phyloP scores from a whole-genome alignment of 2,329 filamentous ascomycete genomes.

The Curvularia hawaiiensis region DNA sequence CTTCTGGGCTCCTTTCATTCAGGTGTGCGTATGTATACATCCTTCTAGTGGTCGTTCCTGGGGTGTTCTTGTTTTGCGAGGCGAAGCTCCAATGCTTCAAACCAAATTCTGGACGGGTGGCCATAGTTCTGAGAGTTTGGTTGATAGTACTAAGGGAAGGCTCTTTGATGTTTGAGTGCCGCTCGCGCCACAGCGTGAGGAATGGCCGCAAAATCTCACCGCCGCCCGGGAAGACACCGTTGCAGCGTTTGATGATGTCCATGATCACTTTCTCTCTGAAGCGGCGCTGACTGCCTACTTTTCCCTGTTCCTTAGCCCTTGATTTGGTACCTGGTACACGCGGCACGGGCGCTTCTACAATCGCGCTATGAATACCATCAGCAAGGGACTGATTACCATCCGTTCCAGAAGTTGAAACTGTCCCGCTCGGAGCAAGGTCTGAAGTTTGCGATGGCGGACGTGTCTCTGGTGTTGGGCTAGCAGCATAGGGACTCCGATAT shows the following conservation, averaged over 20 bases:
- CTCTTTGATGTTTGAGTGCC: conserved; percentile 40
- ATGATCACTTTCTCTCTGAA: conserved; percentile 54
- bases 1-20: conserved; percentile 50
- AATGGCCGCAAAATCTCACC: conserved; percentile 62
- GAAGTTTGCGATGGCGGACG: not conserved
- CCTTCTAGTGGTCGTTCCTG: conserved; percentile 52
- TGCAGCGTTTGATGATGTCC: conserved; percentile 59
- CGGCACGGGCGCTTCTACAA: conserved; percentile 10
- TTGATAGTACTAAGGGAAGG: conserved; percentile 61
- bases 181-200: conserved; percentile 58
- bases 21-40: conserved; percentile 57
- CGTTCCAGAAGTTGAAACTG: not conserved
- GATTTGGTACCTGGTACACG: conserved; percentile 12
- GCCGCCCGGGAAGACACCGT: conserved; percentile 61
- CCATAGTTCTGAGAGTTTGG: conserved; percentile 55
- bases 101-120: conserved; percentile 52
- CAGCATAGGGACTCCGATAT: conserved; percentile 30
- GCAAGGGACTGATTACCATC: not conserved
- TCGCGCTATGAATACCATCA: conserved; percentile 4
- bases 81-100: conserved; percentile 55
- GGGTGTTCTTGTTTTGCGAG: conserved; percentile 24
- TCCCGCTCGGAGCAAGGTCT: not conserved
- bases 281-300: conserved; percentile 21
- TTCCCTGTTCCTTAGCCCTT: conserved; percentile 12
- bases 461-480: conserved; percentile 3